Base-by-base conservation (phyloP, 2,329 filamentous ascomycete genomes). In the Ophiostoma himal-ulmi region DNA sequence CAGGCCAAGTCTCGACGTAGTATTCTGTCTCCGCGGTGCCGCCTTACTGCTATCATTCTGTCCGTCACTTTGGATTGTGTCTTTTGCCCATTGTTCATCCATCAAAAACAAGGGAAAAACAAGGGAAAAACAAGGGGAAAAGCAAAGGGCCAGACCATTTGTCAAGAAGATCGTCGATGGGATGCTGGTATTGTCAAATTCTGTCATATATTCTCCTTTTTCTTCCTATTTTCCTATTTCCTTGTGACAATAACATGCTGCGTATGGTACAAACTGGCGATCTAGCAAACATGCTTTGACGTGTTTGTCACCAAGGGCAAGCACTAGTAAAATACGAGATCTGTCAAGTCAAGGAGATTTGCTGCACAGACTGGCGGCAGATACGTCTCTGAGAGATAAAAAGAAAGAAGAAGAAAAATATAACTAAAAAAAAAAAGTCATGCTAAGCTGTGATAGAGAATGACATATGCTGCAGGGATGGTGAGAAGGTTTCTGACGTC, bases 401-500 rank as follows among this genome's bases (percentile, higher is more conserved):
- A 37, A 37, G 4, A 37, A 37, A 37, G n/a, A n/a, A n/a, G n/a
- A n/a, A n/a, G n/a, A n/a, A n/a, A n/a, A n/a, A n/a, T n/a, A n/a
- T n/a, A n/a, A n/a, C n/a, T n/a, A n/a, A n/a, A n/a, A n/a, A n/a
- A n/a, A n/a, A n/a, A n/a, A n/a, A n/a, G n/a, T 44, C 39, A 41
- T 41, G 39, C 39, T 44, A 17, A 44, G 39, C 39, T 17, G 14
- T 44, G 10, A 48, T 48, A n/a, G 17, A 20, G 17, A 20, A 57
- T 17, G 11, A 26, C 1, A 57, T 57, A 57, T 57, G 11, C 30
- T 30, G 52, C 52, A 57, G 52, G 52, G 52, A 26, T 57, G 52
- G 52, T 57, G 52, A 57, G 52, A 57, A 57, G 52, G 52, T 57
- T 57, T 57, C 30, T 57, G 44, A 20, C 52, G 52, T 57, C 52